Conservation (phyloP, 768 basidiomycete genomes). For the Trametes punicea region DNA sequence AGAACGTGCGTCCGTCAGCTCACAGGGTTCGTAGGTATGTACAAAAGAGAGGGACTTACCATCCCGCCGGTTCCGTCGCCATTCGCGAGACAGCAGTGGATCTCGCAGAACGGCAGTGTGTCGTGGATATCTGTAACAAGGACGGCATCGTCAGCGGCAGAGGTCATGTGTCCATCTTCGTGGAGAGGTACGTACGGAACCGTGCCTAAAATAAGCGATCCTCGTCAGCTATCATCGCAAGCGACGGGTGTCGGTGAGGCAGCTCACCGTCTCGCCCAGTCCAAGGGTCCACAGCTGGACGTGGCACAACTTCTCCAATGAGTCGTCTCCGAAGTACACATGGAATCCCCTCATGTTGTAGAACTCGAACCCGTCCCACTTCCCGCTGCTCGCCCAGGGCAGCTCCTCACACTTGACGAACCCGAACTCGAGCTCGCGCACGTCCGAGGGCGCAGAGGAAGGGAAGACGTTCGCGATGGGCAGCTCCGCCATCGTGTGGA, state of each 20-base stretch:
- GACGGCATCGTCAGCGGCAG: background rate
- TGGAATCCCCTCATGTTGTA: conserved; percentile 31
- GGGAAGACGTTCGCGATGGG: conserved; percentile 18
- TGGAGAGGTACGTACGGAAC: background rate
- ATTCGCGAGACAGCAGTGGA: background rate
- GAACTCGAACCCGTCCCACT: conserved; percentile 29
- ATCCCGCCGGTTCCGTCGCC: background rate
- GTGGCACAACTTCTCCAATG: conserved; percentile 25
- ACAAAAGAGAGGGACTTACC: background rate
- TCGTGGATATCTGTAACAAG: background rate
- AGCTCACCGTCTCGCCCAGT: background rate
- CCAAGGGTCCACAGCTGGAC: conserved; percentile 28
- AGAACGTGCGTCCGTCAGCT: background rate
- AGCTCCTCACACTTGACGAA: conserved; percentile 27
- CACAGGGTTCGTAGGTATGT: no score
- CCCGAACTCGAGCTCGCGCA: conserved; percentile 24
- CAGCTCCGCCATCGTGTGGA: conserved; percentile 24
- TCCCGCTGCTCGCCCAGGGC: conserved; percentile 25
- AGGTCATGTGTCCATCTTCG: background rate
- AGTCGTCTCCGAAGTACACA: conserved; percentile 28
- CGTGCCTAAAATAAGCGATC: background rate
- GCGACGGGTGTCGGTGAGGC: background rate
- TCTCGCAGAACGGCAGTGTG: background rate
- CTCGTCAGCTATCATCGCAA: background rate
- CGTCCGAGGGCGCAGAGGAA: conserved; percentile 12